Conservation (phyloP, 192 early-diverging fungal species). For the Paraglomus occultum region DNA sequence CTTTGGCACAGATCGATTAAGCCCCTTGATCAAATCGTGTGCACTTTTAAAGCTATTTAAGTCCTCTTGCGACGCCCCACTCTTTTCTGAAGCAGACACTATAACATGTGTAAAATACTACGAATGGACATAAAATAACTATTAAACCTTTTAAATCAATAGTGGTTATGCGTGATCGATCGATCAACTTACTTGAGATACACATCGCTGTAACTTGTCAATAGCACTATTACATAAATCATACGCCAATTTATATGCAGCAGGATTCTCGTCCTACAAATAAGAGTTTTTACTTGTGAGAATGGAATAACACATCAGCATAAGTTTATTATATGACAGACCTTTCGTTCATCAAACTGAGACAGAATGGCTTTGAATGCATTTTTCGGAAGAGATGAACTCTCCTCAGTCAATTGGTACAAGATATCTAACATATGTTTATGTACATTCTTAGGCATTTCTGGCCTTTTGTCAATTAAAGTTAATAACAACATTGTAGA, state of each 20-base stretch:
- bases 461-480: slow-evolving; percentile 42
- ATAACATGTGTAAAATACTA: slow-evolving; percentile 88
- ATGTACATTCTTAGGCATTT: slow-evolving; percentile 75
- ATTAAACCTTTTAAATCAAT: not conserved
- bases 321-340: slow-evolving; percentile 18
- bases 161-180: no score
- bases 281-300: not conserved
- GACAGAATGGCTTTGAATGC: slow-evolving; percentile 81
- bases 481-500: slow-evolving; percentile 6
- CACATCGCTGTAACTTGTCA: slow-evolving; percentile 85
- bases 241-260: slow-evolving; percentile 73
- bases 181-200: slow-evolving; percentile 70
- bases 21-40: slow-evolving; percentile 79
- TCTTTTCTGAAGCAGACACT: slow-evolving; percentile 51
- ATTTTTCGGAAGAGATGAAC: slow-evolving; percentile 65
- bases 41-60: slow-evolving; percentile 59
- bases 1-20: slow-evolving; percentile 70
- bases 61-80: slow-evolving; percentile 45
- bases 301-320: not conserved
- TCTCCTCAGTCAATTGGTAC: slow-evolving; percentile 80
- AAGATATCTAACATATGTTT: slow-evolving; percentile 79
- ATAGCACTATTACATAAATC: slow-evolving; percentile 74
- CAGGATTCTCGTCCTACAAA: slow-evolving; percentile 54
- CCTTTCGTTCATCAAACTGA: slow-evolving; percentile 73
- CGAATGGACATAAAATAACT: no score